A percentile compares a stretch with the other conserved stretches of the same genome.
Evolutionary conservation across 2,329 filamentous ascomycete species (phyloP).

Genomic region (Erysiphe pulchra): DNA sequence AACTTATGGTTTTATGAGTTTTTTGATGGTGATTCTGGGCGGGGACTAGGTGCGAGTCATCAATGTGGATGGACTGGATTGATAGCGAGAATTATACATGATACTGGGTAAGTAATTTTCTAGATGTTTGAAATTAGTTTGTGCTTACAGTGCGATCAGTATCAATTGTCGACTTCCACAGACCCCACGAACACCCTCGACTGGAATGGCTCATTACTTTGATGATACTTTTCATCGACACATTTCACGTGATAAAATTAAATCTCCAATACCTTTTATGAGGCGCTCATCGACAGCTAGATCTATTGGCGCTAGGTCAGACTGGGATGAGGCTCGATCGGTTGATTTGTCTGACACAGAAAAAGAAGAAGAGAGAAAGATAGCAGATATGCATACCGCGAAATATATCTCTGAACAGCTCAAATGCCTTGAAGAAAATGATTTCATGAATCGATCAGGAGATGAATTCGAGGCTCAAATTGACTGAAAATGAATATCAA

Average conservation of each 20-base stretch:
- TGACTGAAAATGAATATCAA: conserved; percentile 14
- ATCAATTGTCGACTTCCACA: conserved; percentile 77
- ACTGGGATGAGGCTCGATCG: conserved; percentile 29
- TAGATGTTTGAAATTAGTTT: not conserved
- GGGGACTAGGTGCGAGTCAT: conserved; percentile 74
- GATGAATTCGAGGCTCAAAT: conserved; percentile 36
- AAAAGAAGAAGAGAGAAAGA: conserved; percentile 20
- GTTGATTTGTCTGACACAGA: conserved; percentile 21
- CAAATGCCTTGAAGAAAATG: conserved; percentile 31
- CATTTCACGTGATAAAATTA: conserved; percentile 15
- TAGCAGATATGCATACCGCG: conserved; percentile 46
- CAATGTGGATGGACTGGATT: conserved; percentile 93
- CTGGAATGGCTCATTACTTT: conserved; percentile 78
- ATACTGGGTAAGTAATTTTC: conserved; percentile 50
- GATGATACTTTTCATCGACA: conserved; percentile 58
- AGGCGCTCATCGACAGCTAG: conserved; percentile 60
- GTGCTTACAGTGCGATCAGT: conserved; percentile 24
- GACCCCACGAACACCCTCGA: conserved; percentile 67
- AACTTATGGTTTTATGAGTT: conserved; percentile 93
- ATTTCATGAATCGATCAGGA: conserved; percentile 16
- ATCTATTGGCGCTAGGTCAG: conserved; percentile 62
- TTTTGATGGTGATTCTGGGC: conserved; percentile 78
- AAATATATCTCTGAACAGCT: conserved; percentile 66
- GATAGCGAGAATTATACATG: conserved; percentile 91
- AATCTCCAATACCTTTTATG: conserved; percentile 21